These are phyloP conservation scores for Gynochthodes officinalis DNA, from an alignment of 257 asterid species.

Conservation along the genomic window DNA sequence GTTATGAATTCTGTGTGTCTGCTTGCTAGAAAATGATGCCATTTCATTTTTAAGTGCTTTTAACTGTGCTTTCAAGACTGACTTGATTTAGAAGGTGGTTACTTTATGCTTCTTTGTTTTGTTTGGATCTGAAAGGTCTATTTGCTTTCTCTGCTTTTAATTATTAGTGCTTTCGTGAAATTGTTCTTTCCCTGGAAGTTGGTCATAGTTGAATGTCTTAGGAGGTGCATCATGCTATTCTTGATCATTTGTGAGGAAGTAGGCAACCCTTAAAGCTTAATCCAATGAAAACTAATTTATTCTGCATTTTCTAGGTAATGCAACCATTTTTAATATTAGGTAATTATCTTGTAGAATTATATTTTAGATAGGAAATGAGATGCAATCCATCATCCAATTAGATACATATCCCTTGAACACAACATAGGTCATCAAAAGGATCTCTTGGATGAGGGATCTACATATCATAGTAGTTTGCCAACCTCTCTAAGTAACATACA, in stretches of 20 bases:
- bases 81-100: background rate
- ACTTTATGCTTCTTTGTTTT: background rate
- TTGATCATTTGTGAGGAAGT: background rate
- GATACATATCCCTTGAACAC: too few species aligned
- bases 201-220: background rate
- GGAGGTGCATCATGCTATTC: background rate
- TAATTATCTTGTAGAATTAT: too few species aligned
- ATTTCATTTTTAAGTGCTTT: background rate
- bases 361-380: background rate
- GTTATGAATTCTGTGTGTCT: background rate
- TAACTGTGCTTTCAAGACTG: background rate
- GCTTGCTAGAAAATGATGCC: background rate
- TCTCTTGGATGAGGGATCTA: too few species aligned
- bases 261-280: background rate
- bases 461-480: too few species aligned
- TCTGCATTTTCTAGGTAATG: background rate
- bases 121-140: background rate
- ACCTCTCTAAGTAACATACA: too few species aligned
- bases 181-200: too few species aligned
- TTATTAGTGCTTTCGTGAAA: background rate
- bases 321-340: too few species aligned
- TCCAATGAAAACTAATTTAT: background rate
- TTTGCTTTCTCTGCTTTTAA: background rate
- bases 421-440: too few species aligned
- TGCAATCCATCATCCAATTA: too few species aligned